These are phyloP conservation scores for Cyberlindnera meyerae DNA, from an alignment of 805 yeast genomes.

Conservation along the genomic window DNA sequence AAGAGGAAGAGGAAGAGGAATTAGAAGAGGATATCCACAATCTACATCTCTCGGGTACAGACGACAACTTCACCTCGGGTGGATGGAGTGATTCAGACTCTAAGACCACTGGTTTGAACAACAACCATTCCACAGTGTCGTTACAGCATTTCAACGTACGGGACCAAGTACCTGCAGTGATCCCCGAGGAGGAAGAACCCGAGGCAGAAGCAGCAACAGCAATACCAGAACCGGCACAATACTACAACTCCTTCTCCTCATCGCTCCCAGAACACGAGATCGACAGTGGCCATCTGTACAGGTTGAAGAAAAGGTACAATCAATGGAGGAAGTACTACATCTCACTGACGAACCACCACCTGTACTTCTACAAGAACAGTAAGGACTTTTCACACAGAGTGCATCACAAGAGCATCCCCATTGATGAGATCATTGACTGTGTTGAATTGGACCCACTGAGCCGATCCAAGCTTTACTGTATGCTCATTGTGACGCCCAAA, in stretches of 20 bases:
- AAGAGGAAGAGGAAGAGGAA: neutral
- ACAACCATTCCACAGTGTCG: constrained; percentile 8
- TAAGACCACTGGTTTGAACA: neutral
- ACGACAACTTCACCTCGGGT: constrained; percentile 24
- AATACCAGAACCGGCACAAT: constrained; percentile 3
- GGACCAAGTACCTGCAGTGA: neutral
- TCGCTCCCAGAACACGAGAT: constrained; percentile 32
- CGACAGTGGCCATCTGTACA: constrained; percentile 37
- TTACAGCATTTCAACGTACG: constrained; percentile 6
- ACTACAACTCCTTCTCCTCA: constrained; percentile 22
- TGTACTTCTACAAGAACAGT: constrained; percentile 37
- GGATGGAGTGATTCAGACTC: constrained; percentile 7
- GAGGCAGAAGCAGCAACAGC: neutral
- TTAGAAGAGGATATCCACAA: constrained; percentile 7
- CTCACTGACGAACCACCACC: constrained; percentile 36
- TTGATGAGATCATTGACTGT: constrained; percentile 39
- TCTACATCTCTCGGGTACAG: constrained; percentile 21
- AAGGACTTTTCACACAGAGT: constrained; percentile 16
- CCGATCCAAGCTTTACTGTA: constrained; percentile 38
- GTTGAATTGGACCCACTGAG: constrained; percentile 47
- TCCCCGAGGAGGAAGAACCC: constrained; percentile 3
- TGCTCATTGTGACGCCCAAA: constrained; percentile 41
- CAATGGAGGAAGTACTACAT: constrained; percentile 45
- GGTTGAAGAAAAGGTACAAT: constrained; percentile 38
- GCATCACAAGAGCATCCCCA: constrained; percentile 29